Evolutionary conservation across 176 grass and related monocot genomes (phyloP).

Genomic region (Cymbopogon citratus): DNA sequence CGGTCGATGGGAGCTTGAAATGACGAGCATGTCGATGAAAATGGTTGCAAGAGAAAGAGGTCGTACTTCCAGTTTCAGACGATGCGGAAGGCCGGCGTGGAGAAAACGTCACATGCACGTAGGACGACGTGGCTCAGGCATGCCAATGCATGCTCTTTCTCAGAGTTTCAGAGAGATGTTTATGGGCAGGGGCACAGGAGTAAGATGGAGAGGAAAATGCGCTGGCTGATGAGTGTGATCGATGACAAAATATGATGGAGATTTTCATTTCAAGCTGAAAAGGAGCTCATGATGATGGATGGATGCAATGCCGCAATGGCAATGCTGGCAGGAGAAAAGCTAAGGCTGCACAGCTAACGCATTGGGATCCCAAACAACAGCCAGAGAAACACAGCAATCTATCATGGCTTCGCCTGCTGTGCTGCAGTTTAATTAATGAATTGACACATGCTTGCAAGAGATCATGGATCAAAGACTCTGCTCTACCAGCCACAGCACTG

Average conservation of each 20-base stretch:
- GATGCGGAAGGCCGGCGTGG: neutral
- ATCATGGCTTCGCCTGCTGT: neutral
- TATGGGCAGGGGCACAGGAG: neutral
- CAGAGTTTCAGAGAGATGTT: neutral
- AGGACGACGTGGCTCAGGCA: neutral
- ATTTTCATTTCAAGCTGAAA: slow-evolving; percentile 27
- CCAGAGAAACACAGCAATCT: neutral
- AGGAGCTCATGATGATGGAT: slow-evolving; percentile 10
- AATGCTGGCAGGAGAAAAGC: neutral
- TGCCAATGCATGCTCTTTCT: neutral
- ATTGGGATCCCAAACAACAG: neutral
- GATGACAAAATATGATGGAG: slow-evolving; percentile 12
- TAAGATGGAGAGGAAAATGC: neutral
- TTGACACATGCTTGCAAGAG: neutral
- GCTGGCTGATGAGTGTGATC: neutral
- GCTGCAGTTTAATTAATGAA: neutral
- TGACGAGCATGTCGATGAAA: neutral
- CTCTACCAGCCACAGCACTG: no score
- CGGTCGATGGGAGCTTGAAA: neutral
- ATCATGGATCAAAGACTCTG: neutral
- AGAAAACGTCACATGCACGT: neutral
- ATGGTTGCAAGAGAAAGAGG: neutral
- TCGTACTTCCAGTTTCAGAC: neutral
- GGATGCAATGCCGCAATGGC: neutral
- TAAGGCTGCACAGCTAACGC: neutral